A percentile compares a stretch with the other conserved stretches of the same genome.
These are phyloP conservation scores for Salix arbutifolia DNA, from an alignment of 345 rosid species.

Conservation along the genomic window DNA sequence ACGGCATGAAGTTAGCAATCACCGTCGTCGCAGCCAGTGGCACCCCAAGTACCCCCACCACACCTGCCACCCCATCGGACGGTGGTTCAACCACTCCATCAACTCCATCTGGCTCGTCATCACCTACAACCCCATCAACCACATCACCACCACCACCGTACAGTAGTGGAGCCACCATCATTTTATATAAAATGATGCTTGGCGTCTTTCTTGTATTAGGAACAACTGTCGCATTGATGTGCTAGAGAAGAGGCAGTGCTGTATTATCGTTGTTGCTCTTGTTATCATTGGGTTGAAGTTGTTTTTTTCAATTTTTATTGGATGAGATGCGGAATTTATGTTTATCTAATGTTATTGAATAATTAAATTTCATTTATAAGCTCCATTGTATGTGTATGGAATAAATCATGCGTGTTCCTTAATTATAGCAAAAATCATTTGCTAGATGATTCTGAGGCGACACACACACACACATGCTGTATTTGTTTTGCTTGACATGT, in stretches of 20 bases:
- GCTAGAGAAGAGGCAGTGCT: conserved; percentile 70
- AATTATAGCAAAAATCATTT: not conserved
- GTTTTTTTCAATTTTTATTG: not conserved
- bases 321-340: not conserved
- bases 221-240: conserved; percentile 13
- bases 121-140: conserved; percentile 17
- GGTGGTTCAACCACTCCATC: conserved; percentile 15
- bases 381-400: not conserved
- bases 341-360: conserved; percentile 1
- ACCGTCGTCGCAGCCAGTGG: conserved; percentile 25
- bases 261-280: not conserved
- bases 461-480: too few relatives aligned
- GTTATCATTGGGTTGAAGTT: not conserved
- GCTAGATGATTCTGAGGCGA: not conserved
- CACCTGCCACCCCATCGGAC: conserved; percentile 14
- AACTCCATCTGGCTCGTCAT: conserved; percentile 20
- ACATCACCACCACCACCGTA: conserved; percentile 5
- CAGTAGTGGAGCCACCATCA: conserved; percentile 14
- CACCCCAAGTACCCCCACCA: conserved; percentile 6
- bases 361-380: not conserved
- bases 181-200: conserved; percentile 1
- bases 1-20: conserved; percentile 51
- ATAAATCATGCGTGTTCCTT: not conserved
- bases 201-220: conserved; percentile 24
- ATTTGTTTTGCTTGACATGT: not conserved